Percentiles rank a stretch among this genome's conserved stretches.
Conservation (phyloP, 805 yeast species). For the Lachancea dasiensis region DNA sequence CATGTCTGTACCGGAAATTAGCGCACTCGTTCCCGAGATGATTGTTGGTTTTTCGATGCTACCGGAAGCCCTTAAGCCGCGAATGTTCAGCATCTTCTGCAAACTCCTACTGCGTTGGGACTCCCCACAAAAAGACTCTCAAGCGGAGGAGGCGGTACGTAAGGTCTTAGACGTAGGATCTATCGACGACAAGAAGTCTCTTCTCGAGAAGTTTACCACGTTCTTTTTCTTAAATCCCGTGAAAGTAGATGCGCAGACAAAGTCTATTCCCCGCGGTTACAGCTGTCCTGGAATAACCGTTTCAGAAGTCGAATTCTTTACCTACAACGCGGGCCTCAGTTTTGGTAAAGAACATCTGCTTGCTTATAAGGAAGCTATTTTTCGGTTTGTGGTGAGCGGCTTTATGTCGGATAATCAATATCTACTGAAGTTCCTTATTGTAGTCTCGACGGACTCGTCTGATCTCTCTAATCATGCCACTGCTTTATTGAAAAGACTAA, state of each 20-base stretch:
- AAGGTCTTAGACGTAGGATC: slow-evolving; percentile 34
- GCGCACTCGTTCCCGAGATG: slow-evolving; percentile 41
- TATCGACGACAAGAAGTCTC: slow-evolving; percentile 38
- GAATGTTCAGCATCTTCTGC: slow-evolving; percentile 56
- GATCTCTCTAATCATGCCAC: slow-evolving; percentile 51
- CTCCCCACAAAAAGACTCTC: slow-evolving; percentile 42
- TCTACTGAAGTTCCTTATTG: slow-evolving; percentile 45
- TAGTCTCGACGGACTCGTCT: slow-evolving; percentile 58
- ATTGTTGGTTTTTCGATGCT: slow-evolving; percentile 41
- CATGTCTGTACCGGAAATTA: slow-evolving; percentile 35
- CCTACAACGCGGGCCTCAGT: slow-evolving; percentile 60
- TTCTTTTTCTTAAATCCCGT: slow-evolving; percentile 54
- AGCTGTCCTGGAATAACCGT: slow-evolving; percentile 60
- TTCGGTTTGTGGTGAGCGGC: slow-evolving; percentile 30
- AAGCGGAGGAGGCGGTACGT: slow-evolving; percentile 36
- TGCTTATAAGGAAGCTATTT: slow-evolving; percentile 36
- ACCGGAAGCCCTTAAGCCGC: slow-evolving; percentile 39
- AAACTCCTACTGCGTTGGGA: slow-evolving; percentile 47
- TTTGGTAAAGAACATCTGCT: slow-evolving; percentile 46
- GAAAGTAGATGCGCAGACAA: slow-evolving; percentile 28
- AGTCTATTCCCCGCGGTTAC: slow-evolving; percentile 39
- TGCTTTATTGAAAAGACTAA: slow-evolving; percentile 43
- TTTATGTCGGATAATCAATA: slow-evolving; percentile 36
- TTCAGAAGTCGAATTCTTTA: slow-evolving; percentile 54
- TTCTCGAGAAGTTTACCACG: slow-evolving; percentile 45